phyloP scores from a whole-genome alignment of 192 early-diverging fungal species.

The Backusella circina region DNA sequence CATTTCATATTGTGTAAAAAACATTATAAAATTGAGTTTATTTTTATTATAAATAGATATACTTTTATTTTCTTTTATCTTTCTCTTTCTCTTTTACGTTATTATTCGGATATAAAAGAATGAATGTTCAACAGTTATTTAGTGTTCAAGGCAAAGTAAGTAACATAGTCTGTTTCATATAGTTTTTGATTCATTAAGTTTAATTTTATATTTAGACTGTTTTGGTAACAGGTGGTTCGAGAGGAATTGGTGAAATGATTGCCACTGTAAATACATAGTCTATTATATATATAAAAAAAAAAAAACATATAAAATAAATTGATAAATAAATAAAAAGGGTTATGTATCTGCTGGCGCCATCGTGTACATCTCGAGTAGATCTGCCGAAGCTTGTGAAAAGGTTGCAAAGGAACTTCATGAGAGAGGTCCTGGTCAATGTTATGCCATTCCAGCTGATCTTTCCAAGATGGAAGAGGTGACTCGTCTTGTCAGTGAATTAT shows the following conservation, averaged over 20 bases:
- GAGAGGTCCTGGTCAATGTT: constrained; percentile 67
- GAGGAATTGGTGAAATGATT: constrained; percentile 58
- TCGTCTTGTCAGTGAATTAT: constrained; percentile 52
- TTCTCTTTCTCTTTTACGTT: neutral
- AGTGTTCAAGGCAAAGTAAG: constrained; percentile 67
- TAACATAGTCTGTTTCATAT: neutral
- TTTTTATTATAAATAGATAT: neutral
- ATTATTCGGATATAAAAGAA: neutral
- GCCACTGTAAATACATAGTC: constrained; percentile 35
- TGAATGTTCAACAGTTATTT: constrained; percentile 41
- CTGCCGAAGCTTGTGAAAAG: constrained; percentile 52
- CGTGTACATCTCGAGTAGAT: constrained; percentile 90
- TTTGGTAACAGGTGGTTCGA: constrained; percentile 74
- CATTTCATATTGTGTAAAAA: neutral
- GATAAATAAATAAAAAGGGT: constrained; percentile 33
- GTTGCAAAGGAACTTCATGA: constrained; percentile 63
- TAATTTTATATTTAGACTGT: constrained; percentile 55
- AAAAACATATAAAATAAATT: neutral
- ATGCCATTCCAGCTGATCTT: constrained; percentile 71
- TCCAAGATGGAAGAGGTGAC: constrained; percentile 54
- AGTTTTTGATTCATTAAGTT: too few relatives aligned
- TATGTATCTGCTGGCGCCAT: constrained; percentile 84
- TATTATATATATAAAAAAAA: neutral
- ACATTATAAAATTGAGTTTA: neutral
- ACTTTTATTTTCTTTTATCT: neutral